phyloP scores from a whole-genome alignment of 164 flowering plant species.

The Stephania cephalantha region DNA sequence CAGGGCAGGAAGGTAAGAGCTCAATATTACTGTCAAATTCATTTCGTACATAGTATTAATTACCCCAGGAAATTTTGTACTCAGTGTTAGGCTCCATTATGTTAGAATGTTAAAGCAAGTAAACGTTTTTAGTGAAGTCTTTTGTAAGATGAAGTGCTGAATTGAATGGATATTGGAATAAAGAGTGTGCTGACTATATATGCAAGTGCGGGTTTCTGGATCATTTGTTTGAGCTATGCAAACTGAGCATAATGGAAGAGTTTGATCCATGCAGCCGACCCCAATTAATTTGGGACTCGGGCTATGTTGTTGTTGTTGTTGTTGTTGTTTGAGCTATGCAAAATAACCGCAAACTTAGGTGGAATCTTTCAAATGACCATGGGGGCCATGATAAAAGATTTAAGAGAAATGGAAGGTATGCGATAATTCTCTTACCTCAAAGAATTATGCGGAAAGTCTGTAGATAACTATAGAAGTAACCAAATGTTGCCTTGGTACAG shows the following conservation, averaged over 20 bases:
- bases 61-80: no score
- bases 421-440: background rate
- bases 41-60: no score
- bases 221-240: background rate
- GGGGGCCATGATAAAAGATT: background rate
- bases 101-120: background rate
- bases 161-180: background rate
- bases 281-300: no score
- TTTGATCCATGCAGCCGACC: no score
- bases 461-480: no score
- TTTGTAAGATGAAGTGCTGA: background rate
- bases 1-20: slow-evolving; percentile 77
- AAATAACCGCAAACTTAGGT: no score
- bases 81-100: background rate
- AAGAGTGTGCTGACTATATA: background rate
- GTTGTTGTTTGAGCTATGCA: background rate
- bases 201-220: no score
- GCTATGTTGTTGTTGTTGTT: no score
- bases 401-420: background rate
- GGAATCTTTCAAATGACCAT: background rate
- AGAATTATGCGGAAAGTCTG: no score
- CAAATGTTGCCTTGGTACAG: no score
- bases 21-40: background rate
- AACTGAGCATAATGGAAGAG: background rate
- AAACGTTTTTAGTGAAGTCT: background rate